Conservation (phyloP, 1,284 basidiomycete genomes). For the Mycena sp. region DNA sequence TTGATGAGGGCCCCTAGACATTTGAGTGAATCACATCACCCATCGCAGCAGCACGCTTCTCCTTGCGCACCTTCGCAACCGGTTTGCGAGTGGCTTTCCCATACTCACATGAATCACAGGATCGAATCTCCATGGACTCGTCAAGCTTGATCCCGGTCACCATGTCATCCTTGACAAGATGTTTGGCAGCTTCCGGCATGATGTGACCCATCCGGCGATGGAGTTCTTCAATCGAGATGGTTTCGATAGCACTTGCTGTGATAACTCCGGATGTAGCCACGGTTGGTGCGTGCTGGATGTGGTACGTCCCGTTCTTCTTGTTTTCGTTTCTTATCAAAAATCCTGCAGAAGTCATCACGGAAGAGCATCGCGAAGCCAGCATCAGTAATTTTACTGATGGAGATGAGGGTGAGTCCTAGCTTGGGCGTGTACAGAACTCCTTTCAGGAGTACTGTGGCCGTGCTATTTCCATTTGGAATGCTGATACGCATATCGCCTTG, state of each 20-base stretch:
- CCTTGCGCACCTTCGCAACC: no score
- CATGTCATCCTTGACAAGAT: conserved; percentile 10
- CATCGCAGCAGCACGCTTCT: conserved; percentile 31
- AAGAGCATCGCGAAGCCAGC: no score
- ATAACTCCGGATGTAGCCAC: background rate
- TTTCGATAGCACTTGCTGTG: conserved; percentile 11
- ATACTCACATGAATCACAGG: conserved; percentile 42
- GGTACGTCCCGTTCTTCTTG: no score
- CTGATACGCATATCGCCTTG: no score
- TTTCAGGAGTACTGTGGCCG: no score
- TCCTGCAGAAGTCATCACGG: no score
- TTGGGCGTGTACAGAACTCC: no score
- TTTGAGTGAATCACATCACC: conserved; percentile 48
- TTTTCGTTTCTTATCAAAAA: no score
- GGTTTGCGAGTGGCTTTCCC: conserved; percentile 37
- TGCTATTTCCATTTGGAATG: no score
- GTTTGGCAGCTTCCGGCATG: no score
- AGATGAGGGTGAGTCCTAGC: no score
- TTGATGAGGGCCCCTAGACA: conserved; percentile 48
- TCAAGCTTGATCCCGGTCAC: conserved; percentile 14
- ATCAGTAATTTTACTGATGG: no score
- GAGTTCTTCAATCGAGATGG: conserved; percentile 9
- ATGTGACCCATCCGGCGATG: conserved; percentile 12
- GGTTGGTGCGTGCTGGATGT: background rate
- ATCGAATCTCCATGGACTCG: background rate